Evolutionary conservation across 768 basidiomycete genomes (phyloP).

Genomic region (Melanogaster broomeanus): DNA sequence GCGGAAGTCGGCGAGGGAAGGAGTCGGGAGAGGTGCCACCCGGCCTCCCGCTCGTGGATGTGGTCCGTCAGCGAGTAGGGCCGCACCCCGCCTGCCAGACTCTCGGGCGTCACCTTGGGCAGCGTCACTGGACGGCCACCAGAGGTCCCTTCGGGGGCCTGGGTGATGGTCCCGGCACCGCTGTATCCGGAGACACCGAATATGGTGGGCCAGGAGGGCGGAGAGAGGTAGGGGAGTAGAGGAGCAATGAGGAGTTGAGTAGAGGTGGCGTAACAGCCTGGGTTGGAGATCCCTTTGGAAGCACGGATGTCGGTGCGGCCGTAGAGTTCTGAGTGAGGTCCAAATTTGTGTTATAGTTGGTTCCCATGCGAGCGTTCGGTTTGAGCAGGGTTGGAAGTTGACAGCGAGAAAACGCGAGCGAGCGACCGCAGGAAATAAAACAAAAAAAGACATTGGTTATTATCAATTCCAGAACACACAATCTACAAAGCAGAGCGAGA

Average conservation of each 20-base stretch:
- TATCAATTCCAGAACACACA: constrained; percentile 35
- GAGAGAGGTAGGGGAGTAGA: constrained; percentile 68
- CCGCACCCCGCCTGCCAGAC: constrained; percentile 71
- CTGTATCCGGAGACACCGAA: constrained; percentile 95
- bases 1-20: constrained; percentile 25
- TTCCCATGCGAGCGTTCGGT: neutral
- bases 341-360: no score
- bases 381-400: neutral
- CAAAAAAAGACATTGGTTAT: constrained; percentile 37
- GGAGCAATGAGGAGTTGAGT: constrained; percentile 92
- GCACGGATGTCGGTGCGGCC: constrained; percentile 64
- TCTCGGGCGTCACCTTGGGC: constrained; percentile 81
- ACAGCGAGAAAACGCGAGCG: neutral
- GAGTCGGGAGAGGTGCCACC: constrained; percentile 74
- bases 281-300: constrained; percentile 91
- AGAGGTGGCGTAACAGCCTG: constrained; percentile 96
- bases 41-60: constrained; percentile 97
- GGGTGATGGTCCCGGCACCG: constrained; percentile 87
- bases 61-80: constrained; percentile 95
- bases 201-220: constrained; percentile 69
- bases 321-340: constrained; percentile 73
- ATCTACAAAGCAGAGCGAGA: constrained; percentile 27
- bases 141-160: constrained; percentile 60
- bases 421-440: constrained; percentile 11
- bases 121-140: constrained; percentile 67